phyloP scores from a whole-genome alignment of 1,284 basidiomycete species.

The Fistulinella staudtii region DNA sequence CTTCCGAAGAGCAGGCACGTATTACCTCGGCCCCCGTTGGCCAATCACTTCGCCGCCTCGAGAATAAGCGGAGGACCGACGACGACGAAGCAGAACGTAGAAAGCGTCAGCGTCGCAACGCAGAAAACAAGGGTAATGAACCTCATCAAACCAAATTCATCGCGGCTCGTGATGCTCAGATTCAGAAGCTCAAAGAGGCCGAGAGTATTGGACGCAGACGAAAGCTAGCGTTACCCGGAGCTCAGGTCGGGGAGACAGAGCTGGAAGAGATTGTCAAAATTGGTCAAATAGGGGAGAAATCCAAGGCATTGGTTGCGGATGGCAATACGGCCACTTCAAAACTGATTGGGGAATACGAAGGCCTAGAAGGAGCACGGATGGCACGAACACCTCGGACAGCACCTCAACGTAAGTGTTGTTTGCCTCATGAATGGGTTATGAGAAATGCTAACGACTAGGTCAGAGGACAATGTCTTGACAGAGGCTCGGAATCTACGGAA shows the following conservation, averaged over 20 bases:
- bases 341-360: constrained; percentile 90
- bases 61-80: constrained; percentile 92
- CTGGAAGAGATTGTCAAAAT: constrained; percentile 99
- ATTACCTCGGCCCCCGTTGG: constrained; percentile 87
- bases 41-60: constrained; percentile 82
- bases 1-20: constrained; percentile 90
- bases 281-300: constrained; percentile 87
- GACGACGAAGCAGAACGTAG: constrained; percentile 82
- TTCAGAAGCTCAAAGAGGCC: constrained; percentile 95
- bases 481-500: constrained; percentile 95
- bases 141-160: constrained; percentile 88
- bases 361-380: constrained; percentile 83
- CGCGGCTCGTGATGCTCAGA: constrained; percentile 91
- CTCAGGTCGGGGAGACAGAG: constrained; percentile 95
- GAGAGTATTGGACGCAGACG: constrained; percentile 90
- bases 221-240: constrained; percentile 81
- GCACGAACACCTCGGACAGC: constrained; percentile 91
- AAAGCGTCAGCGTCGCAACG: constrained; percentile 75
- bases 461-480: constrained; percentile 90
- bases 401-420: constrained; percentile 70
- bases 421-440: constrained; percentile 7
- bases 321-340: constrained; percentile 83
- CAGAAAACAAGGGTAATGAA: constrained; percentile 57
- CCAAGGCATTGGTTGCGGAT: constrained; percentile 77
- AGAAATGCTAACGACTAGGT: constrained; percentile 9